phyloP scores from a whole-genome alignment of 352 stramenopile genomes.

The Globisporangium barbulae region DNA sequence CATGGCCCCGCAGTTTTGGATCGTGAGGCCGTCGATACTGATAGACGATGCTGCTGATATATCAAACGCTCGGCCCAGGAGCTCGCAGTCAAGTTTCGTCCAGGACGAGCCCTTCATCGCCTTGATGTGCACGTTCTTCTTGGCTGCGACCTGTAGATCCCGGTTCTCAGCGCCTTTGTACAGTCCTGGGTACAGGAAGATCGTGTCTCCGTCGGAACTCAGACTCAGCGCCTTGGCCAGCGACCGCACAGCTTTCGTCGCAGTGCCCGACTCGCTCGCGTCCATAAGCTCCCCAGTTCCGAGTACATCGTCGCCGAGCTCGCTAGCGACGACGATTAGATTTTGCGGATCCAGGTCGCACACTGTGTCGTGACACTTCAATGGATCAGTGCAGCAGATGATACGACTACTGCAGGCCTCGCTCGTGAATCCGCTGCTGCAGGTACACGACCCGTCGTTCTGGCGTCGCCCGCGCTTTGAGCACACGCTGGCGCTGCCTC shows the following conservation, averaged over 20 bases:
- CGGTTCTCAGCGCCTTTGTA: slow-evolving; percentile 43
- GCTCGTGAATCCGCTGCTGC: slow-evolving; percentile 65
- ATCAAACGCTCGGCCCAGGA: slow-evolving; percentile 14
- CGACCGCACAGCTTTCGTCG: slow-evolving; percentile 49
- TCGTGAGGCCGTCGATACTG: slow-evolving; percentile 32
- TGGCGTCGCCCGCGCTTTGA: slow-evolving; percentile 33
- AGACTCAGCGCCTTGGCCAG: slow-evolving; percentile 37
- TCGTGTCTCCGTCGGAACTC: slow-evolving; percentile 26
- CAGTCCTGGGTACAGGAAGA: slow-evolving; percentile 56
- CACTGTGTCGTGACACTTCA: slow-evolving; percentile 31
- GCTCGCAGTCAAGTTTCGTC: slow-evolving; percentile 44
- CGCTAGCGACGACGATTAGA: slow-evolving; percentile 50
- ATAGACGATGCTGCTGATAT: slow-evolving; percentile 17
- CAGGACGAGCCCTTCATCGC: slow-evolving; percentile 47
- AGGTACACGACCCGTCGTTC: slow-evolving; percentile 38
- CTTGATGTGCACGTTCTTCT: slow-evolving; percentile 27
- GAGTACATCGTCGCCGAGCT: slow-evolving; percentile 47
- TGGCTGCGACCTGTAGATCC: slow-evolving; percentile 19
- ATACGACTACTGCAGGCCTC: slow-evolving; percentile 68
- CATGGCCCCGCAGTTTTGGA: slow-evolving; percentile 29
- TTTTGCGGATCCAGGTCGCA: slow-evolving; percentile 30
- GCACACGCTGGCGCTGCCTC: slow-evolving; percentile 21
- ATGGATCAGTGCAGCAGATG: slow-evolving; percentile 44
- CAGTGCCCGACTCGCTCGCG: slow-evolving; percentile 41
- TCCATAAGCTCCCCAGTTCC: slow-evolving; percentile 59